A percentile compares a stretch with the other conserved stretches of the same genome.
Conservation (phyloP, 306 rosid genomes). For the Chamaecrista fasciculata region DNA sequence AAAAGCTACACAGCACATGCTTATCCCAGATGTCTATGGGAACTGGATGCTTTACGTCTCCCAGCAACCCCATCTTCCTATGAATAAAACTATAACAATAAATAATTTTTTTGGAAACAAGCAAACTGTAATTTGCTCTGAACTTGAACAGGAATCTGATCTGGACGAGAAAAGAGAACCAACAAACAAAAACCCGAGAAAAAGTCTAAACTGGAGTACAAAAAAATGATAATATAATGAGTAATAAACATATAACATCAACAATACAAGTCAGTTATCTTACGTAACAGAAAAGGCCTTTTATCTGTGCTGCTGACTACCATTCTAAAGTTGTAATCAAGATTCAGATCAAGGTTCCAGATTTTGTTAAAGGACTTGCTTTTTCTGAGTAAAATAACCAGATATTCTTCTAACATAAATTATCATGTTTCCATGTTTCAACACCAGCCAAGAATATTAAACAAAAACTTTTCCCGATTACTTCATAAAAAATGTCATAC, state of each 20-base stretch:
- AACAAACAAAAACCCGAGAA: too few relatives aligned
- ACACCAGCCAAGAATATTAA: not conserved
- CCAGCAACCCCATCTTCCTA: not conserved
- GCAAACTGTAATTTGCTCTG: too few relatives aligned
- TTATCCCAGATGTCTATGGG: not conserved
- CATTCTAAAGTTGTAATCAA: too few relatives aligned
- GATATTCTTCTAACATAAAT: too few relatives aligned
- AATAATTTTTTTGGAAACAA: not conserved
- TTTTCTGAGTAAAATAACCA: too few relatives aligned
- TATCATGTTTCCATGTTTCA: too few relatives aligned
- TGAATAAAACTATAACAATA: not conserved
- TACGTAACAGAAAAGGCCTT: too few relatives aligned
- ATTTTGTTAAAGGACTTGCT: too few relatives aligned
- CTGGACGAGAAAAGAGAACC: too few relatives aligned
- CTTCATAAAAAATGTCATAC: constrained; percentile 19
- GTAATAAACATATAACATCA: not conserved
- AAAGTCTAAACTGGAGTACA: too few relatives aligned
- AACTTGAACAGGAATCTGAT: too few relatives aligned
- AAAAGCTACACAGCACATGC: not conserved
- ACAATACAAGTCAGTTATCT: not conserved
- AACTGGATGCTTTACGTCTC: not conserved
- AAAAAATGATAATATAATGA: too few relatives aligned
- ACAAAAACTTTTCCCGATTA: not conserved
- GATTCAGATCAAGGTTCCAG: not conserved
- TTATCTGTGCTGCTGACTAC: not conserved